Evolutionary conservation across 2,329 filamentous ascomycete species (phyloP), one percentile per base, ranked within the genome.

Genomic region (Waltergamsia citrina): DNA sequence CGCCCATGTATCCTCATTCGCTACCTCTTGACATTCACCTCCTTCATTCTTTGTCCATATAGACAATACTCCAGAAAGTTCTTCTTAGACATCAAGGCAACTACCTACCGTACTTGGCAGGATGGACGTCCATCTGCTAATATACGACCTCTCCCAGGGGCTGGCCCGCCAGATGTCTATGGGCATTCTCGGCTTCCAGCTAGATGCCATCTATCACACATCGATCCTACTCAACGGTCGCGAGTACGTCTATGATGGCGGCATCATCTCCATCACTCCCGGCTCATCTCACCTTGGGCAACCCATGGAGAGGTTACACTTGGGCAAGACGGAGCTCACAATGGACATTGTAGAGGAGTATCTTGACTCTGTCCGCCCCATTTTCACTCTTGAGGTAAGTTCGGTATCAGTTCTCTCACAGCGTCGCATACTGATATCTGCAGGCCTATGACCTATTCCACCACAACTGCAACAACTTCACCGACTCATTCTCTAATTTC

Each of bases 381-480:
- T 93, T 9, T 98, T 93, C 51, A 94, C 86, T 0, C 65, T 81
- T 7, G 78, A 87, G 63, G 82, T 81, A 56, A 32, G 51, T 33
- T 24, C 22, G 8, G 8, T 8, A 24, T 24, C 8, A 8, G n/a
- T 8, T 24, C n/a, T n/a, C 22, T 8, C n/a, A 24, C n/a, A 8
- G 8, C 22, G 10, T 29, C 10, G 15, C 18, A 17, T 21, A 8
- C 19, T 36, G 11, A 35, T 30, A 33, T 18, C n/a, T 7, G 14
- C 43, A 86, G 74, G 83, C 85, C 1, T 96, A 96, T 50, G 86
- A 95, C 51, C 63, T 95, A 5, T 94, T 74, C 54, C 85, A 63
- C 47, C 87, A 95, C 58, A 98, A 98, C 53, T 96, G 90, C 65
- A 98, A 96, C 62, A 95, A 95, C 57, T 98, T 96, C 57, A 85